phyloP scores from a whole-genome alignment of 306 rosid genomes.

The Cicer pinnatifidum region DNA sequence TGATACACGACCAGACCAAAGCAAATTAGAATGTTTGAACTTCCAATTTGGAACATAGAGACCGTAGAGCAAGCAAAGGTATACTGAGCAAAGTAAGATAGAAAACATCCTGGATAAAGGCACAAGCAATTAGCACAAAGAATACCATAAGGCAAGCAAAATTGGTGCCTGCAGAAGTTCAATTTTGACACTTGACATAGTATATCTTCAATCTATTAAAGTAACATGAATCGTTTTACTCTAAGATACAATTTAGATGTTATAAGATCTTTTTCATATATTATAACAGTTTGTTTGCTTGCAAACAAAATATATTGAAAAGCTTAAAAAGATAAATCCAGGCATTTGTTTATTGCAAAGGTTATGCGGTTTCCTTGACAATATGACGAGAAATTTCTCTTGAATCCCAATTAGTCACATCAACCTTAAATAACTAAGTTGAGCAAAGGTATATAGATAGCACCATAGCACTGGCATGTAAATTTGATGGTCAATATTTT shows the following conservation, averaged over 20 bases:
- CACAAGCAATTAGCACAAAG: conserved; percentile 41
- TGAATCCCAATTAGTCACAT: conserved; percentile 31
- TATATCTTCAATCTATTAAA: conserved; percentile 19
- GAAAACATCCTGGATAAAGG: conserved; percentile 65
- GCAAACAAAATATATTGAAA: conserved; percentile 20
- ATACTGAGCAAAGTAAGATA: conserved; percentile 59
- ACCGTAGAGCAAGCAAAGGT: conserved; percentile 64
- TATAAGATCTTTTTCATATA: conserved; percentile 10
- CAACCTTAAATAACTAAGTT: conserved; percentile 25
- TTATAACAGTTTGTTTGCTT: neutral
- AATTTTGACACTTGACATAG: conserved; percentile 21
- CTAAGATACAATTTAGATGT: neutral
- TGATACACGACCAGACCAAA: conserved; percentile 45
- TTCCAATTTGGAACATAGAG: conserved; percentile 75
- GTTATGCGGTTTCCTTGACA: conserved; percentile 22
- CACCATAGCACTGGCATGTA: conserved; percentile 7
- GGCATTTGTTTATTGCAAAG: neutral
- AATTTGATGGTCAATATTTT: conserved; percentile 12
- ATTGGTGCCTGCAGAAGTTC: neutral
- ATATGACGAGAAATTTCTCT: conserved; percentile 8
- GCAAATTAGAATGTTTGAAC: conserved; percentile 42
- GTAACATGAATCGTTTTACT: neutral
- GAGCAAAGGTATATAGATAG: conserved; percentile 14
- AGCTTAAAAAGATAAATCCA: conserved; percentile 2
- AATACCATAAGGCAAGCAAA: conserved; percentile 35